A percentile compares a stretch with the other conserved stretches of the same genome.
Conservation (phyloP, 495 filamentous ascomycete species). For the Margaritispora aquatica region DNA sequence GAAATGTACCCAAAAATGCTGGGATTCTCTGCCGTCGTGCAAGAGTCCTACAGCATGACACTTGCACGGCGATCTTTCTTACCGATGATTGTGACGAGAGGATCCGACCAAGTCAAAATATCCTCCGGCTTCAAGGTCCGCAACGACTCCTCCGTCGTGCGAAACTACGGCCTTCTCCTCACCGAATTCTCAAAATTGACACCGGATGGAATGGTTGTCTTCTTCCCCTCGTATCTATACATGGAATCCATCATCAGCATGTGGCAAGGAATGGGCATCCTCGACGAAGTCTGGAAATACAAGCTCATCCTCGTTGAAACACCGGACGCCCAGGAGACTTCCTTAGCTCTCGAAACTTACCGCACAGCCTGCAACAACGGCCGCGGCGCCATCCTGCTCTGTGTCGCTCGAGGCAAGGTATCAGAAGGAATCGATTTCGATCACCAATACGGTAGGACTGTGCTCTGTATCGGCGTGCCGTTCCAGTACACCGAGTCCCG, state of each 20-base stretch:
- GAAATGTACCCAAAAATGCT: constrained; percentile 99
- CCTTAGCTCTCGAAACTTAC: constrained; percentile 91
- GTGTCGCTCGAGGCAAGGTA: constrained; percentile 94
- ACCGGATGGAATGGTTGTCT: constrained; percentile 95
- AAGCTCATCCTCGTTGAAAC: constrained; percentile 98
- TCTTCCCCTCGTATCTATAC: constrained; percentile 98
- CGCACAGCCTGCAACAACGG: constrained; percentile 97
- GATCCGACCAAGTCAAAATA: constrained; percentile 86
- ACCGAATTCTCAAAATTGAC: constrained; percentile 93
- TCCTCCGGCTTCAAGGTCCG: constrained; percentile 89
- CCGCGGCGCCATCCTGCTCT: constrained; percentile 85
- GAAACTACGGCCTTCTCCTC: constrained; percentile 90
- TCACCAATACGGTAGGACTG: constrained; percentile 95
- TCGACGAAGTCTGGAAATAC: constrained; percentile 98
- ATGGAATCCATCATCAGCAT: constrained; percentile 99
- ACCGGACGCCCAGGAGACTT: constrained; percentile 94
- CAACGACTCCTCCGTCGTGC: constrained; percentile 88
- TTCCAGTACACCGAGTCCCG: constrained; percentile 99
- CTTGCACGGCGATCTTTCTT: constrained; percentile 92
- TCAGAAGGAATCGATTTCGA: constrained; percentile 99
- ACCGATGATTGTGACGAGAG: constrained; percentile 94
- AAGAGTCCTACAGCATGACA: constrained; percentile 97
- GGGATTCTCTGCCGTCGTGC: constrained; percentile 81
- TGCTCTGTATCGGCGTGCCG: constrained; percentile 93
- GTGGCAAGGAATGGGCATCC: constrained; percentile 97